Base-by-base conservation (phyloP, 495 filamentous ascomycete genomes). In the Penicillium nucicola region DNA sequence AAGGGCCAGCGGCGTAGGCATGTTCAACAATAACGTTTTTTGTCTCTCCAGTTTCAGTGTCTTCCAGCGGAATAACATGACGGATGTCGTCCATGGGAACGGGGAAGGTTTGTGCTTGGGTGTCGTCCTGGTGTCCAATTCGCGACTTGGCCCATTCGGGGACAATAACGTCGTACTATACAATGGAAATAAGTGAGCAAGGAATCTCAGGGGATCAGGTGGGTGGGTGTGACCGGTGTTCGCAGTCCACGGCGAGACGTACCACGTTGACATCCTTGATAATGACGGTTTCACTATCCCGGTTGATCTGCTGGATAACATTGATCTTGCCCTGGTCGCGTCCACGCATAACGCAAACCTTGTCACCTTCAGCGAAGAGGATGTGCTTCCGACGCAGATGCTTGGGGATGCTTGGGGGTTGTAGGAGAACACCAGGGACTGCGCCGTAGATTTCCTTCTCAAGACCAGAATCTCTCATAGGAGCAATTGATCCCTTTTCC, bases 241-340 rank as follows among this genome's bases (percentile, higher is more conserved):
- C 2, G 11, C 5, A 8, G 25, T 28, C 25, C 25, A 28, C n/a
- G 14, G 9, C 19, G 34, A 28, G 9, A 50, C 81, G 51, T 73
- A 96, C 90, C 78, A 77, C 71, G 61, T 88, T 88, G 47, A 88
- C 37, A 30, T 83, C 82, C 53, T 81, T 75, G 20, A 96, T 70
- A 2, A 62, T 64, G 25, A 92, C 72, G 37, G 75, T 77, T 57
- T 85, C 82, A 33, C 57, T 76, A 2, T 77, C 69, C 15, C 60
- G 61, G 50, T 86, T 71, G 31, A 96, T 74, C n/a, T 66, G 56
- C 39, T 46, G 60, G 23, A 97, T 81, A 25, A 69, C 70, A 22
- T 84, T 85, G 71, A 98, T 95, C 68, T 84, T 86, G 49, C 90
- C 89, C 72, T 84, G 86, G 53, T 92, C 87, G 49, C 74, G 74